Base-by-base conservation (phyloP, 2,329 filamentous ascomycete species). In the Phialophora expanda region DNA sequence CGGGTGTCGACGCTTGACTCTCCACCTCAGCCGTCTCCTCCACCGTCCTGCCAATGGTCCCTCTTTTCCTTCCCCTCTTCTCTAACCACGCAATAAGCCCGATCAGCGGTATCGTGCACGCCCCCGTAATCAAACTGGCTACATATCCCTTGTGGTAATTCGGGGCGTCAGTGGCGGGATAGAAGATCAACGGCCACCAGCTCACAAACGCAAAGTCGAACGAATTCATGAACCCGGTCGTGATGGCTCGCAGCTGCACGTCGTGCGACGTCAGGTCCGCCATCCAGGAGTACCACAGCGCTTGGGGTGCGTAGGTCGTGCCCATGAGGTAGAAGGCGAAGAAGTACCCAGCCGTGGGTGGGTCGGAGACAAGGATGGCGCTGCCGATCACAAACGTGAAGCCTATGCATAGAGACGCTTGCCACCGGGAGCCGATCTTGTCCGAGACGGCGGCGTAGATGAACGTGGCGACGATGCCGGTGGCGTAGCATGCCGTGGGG, bases 211-310 rank as follows among this genome's bases (percentile, higher is more conserved):
- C 75, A 3, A 72, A 69, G 9, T 76, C 76, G 38, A 72, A 76
- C 20, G 74, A 75, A 61, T 77, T 77, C 76, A 78, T 78, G 63
- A 75, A 74, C 0, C 76, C 76, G 12, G 78, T 70, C 1, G 74
- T 76, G 59, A 77, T 69, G 22, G 75, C 76, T 20, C 77, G 70
- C 8, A 78, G 72, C 61, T 78, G 77, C 48, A 71, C 69, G 67
- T 78, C 77, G 4, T 73, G 73, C 0, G 73, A 65, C 53, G 61
- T 64, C 17, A 64, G 53, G 53, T 82, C 80, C 0, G 79, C 79
- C 78, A 82, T 80, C 80, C 80, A 82, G 0, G 78, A 77, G 67
- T 82, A 82, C 80, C 80, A 82, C 20, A 82, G 71, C 4, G 80
- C 80, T 63, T 82, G 80, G 0, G 80, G 80, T 1, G 80, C 80